phyloP scores from a whole-genome alignment of 331 rosid genomes.

The Pyracantha coccinea region DNA sequence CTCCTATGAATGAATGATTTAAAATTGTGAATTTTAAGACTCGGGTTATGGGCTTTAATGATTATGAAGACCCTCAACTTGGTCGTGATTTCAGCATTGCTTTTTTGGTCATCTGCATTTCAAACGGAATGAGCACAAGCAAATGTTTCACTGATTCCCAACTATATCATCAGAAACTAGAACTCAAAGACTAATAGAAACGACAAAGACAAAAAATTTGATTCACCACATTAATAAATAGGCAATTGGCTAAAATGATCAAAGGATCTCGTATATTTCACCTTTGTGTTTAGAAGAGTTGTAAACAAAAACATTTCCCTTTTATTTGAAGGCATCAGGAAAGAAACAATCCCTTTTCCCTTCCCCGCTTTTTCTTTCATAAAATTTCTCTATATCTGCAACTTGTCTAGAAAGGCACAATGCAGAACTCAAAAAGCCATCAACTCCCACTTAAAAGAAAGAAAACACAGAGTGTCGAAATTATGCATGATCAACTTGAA shows the following conservation, averaged over 20 bases:
- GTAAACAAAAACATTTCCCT: too few relatives aligned
- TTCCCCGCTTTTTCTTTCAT: too few relatives aligned
- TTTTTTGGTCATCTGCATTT: too few relatives aligned
- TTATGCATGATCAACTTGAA: neutral
- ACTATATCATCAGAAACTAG: neutral
- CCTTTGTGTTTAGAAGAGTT: too few relatives aligned
- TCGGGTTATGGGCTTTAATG: neutral
- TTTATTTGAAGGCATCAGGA: too few relatives aligned
- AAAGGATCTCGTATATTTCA: too few relatives aligned
- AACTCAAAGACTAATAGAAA: neutral
- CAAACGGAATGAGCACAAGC: too few relatives aligned
- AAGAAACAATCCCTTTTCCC: too few relatives aligned
- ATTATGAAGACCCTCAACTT: neutral
- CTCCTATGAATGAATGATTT: neutral
- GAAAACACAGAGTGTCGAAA: neutral
- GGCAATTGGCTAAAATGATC: too few relatives aligned
- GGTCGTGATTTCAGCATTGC: too few relatives aligned
- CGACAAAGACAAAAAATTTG: neutral
- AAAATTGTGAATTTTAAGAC: neutral
- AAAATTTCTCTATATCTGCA: neutral
- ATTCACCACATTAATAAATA: neutral
- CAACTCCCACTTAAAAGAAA: neutral
- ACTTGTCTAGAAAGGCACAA: neutral
- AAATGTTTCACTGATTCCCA: too few relatives aligned
- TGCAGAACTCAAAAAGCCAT: neutral